Base-by-base conservation (phyloP, 495 filamentous ascomycete species). In the Rhypophila decipiens region DNA sequence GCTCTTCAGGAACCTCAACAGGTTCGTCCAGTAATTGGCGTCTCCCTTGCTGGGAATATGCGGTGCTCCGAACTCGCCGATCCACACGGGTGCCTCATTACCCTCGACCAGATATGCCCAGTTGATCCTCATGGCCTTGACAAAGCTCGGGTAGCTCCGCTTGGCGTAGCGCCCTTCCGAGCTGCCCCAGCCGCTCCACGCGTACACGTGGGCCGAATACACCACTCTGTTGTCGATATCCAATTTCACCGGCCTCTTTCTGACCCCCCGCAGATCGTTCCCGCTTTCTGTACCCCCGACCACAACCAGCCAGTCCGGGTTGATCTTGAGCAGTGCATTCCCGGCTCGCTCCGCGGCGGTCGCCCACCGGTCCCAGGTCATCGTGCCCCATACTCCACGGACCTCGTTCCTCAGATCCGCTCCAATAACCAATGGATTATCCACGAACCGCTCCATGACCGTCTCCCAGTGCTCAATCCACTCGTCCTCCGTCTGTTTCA, bases 111-210 rank as follows among this genome's bases (percentile, higher is more conserved):
- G 67, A 52, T 77, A 84, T 4, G 60, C 79, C 78, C 80, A 82
- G 59, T 84, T 82, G 44, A 69, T 58, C 41, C 70, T 60, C 80
- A 82, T 82, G 37, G 73, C 65, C 41, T 68, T 64, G 15, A 73
- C 72, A 57, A 84, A 82, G 41, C 72, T 75, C 8, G 66, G 58
- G 51, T 82, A 84, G 24, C 61, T 65, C 24, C 80, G 68, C 55
- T 68, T 65, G 4, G 71, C 61, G 47, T 77, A 82, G 15, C 67
- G 58, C 0, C 78, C 77, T 12, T 66, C 68, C 35, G 68, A 41
- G 37, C 70, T 75, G 5, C 78, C 77, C 79, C 79, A 82, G 35
- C 79, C 79, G 36, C 76, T 79, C 79, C 79, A 83, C 13, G 66
- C 51, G 54, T 82, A 82, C 5, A 82, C 79, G 56, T 84, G 79